A percentile compares a stretch with the other conserved stretches of the same genome.
phyloP scores from a whole-genome alignment of 2,329 filamentous ascomycete genomes.

The Hypoxylon sp. region DNA sequence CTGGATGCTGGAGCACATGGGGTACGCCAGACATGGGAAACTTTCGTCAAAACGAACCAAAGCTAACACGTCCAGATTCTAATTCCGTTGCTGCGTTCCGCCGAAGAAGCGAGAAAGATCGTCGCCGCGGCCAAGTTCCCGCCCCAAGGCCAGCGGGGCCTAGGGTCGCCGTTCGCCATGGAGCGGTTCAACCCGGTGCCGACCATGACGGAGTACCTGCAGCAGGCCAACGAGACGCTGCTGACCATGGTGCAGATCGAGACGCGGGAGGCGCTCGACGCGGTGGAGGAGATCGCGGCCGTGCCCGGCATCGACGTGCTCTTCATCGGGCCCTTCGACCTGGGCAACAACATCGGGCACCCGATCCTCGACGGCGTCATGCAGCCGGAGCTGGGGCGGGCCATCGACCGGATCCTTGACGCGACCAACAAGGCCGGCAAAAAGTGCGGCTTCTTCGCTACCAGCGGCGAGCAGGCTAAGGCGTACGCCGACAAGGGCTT shows the following conservation, averaged over 20 bases:
- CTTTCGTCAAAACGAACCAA: background rate
- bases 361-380: conserved; percentile 69
- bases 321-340: conserved; percentile 72
- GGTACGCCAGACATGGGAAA: no score
- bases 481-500: conserved; percentile 64
- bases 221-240: conserved; percentile 63
- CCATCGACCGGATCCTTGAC: conserved; percentile 64
- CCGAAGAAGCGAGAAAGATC: conserved; percentile 59
- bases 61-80: conserved; percentile 50
- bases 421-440: conserved; percentile 69
- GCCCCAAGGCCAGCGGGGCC: conserved; percentile 60
- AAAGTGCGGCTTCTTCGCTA: conserved; percentile 69
- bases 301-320: conserved; percentile 68
- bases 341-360: conserved; percentile 69
- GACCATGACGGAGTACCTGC: conserved; percentile 63
- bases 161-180: conserved; percentile 64
- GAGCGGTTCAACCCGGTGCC: conserved; percentile 57
- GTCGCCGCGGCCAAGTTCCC: conserved; percentile 64
- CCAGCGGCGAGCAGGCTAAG: conserved; percentile 63
- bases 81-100: conserved; percentile 62
- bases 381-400: conserved; percentile 63
- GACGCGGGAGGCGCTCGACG: conserved; percentile 67
- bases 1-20: conserved; percentile 66
- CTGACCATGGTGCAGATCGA: conserved; percentile 74
- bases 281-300: conserved; percentile 68